These are phyloP conservation scores for Plantago ovata DNA, from an alignment of 257 asterid species.

Conservation along the genomic window DNA sequence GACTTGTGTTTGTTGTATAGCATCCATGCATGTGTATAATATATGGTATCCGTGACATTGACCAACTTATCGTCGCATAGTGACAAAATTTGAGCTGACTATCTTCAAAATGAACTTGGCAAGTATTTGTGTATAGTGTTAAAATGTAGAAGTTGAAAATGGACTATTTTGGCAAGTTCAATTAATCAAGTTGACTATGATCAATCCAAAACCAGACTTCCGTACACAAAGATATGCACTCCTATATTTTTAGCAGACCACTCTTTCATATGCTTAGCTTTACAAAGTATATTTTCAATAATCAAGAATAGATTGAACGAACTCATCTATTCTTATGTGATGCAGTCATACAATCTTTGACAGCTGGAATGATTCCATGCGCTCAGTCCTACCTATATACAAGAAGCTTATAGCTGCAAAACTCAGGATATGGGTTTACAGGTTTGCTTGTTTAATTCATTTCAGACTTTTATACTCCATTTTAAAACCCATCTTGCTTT, in stretches of 20 bases:
- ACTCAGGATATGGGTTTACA: conserved; percentile 81
- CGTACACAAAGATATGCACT: too few relatives aligned
- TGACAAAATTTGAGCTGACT: too few relatives aligned
- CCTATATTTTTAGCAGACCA: neutral
- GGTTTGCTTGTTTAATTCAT: conserved; percentile 32
- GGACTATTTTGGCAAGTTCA: too few relatives aligned
- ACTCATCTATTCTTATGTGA: conserved; percentile 1
- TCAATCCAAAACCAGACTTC: too few relatives aligned
- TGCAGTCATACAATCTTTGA: conserved; percentile 66
- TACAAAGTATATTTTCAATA: too few relatives aligned
- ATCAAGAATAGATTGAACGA: too few relatives aligned
- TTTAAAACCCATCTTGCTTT: neutral
- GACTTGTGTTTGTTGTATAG: neutral
- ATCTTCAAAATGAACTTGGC: too few relatives aligned
- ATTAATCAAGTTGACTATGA: too few relatives aligned
- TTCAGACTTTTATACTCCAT: neutral
- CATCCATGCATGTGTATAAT: neutral
- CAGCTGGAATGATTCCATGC: conserved; percentile 50
- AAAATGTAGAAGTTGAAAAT: too few relatives aligned
- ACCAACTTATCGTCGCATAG: neutral
- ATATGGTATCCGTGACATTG: neutral
- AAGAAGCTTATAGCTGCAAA: conserved; percentile 73
- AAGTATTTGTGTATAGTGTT: too few relatives aligned
- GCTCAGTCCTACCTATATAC: conserved; percentile 74
- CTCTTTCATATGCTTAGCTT: neutral